Percentiles rank a stretch among this genome's conserved stretches.
Evolutionary conservation across 2,329 filamentous ascomycete genomes (phyloP).

Genomic region (Bipolaris zeicola): DNA sequence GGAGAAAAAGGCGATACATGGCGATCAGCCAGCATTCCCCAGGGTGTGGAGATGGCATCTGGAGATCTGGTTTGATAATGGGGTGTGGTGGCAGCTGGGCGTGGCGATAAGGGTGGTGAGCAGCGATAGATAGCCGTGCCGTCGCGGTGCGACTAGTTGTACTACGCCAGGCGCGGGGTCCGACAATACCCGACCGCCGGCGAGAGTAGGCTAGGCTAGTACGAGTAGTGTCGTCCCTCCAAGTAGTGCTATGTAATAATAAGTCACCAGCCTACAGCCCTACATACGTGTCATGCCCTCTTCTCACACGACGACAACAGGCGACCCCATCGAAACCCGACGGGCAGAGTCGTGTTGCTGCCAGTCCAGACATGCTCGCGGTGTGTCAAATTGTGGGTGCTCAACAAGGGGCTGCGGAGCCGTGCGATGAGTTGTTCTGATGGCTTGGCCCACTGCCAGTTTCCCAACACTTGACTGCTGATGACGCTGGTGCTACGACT

Average conservation of each 20-base stretch:
- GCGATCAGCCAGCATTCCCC: slow-evolving; percentile 14
- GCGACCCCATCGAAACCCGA: slow-evolving; percentile 2
- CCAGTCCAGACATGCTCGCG: neutral
- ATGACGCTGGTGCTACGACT: slow-evolving; percentile 2
- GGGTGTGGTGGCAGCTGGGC: slow-evolving; percentile 23
- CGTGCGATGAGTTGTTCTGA: slow-evolving; percentile 7
- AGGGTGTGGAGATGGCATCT: slow-evolving; percentile 15
- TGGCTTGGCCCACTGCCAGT: slow-evolving; percentile 2
- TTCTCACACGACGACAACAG: slow-evolving; percentile 2
- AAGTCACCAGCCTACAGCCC: no score
- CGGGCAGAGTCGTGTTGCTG: neutral
- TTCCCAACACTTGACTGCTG: slow-evolving; percentile 1
- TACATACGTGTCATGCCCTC: slow-evolving; percentile 3
- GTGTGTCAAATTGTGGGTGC: neutral
- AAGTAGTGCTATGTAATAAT: no score
- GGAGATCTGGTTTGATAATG: slow-evolving; percentile 20
- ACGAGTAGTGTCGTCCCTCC: no score
- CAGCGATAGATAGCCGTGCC: slow-evolving; percentile 18
- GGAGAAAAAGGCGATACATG: neutral
- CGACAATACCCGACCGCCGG: slow-evolving; percentile 2
- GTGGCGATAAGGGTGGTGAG: slow-evolving; percentile 20
- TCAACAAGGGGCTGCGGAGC: slow-evolving; percentile 3
- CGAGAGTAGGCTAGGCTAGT: neutral
- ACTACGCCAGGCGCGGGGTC: slow-evolving; percentile 4
- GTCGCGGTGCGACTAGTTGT: slow-evolving; percentile 11